Percentiles rank a stretch among this genome's conserved stretches.
These are phyloP conservation scores for Rossbeevera mucosa DNA, from an alignment of 768 basidiomycete species.

Conservation along the genomic window DNA sequence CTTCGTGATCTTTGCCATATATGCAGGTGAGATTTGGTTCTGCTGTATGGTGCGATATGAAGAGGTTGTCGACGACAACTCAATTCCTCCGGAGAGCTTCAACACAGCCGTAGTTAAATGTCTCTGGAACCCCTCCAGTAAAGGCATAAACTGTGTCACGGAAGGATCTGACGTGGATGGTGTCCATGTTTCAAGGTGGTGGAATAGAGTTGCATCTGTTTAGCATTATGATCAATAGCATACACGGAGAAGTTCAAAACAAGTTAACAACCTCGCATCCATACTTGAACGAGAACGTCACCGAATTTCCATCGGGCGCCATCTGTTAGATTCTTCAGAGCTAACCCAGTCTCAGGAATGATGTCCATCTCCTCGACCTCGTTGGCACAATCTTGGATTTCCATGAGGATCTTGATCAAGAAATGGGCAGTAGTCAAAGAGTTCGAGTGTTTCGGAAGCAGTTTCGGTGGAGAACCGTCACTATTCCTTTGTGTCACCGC, in stretches of 20 bases:
- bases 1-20: slow-evolving; percentile 70
- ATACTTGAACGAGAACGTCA: slow-evolving; percentile 70
- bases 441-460: slow-evolving; percentile 72
- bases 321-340: slow-evolving; percentile 70
- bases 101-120: slow-evolving; percentile 72
- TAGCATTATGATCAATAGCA: slow-evolving; percentile 5
- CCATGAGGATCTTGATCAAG: slow-evolving; percentile 72
- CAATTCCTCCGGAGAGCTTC: slow-evolving; percentile 76
- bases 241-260: not conserved
- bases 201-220: slow-evolving; percentile 77
- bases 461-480: slow-evolving; percentile 39
- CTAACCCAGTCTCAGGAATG: slow-evolving; percentile 63
- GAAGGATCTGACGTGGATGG: slow-evolving; percentile 56
- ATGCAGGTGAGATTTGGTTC: slow-evolving; percentile 56
- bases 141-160: slow-evolving; percentile 69
- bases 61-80: slow-evolving; percentile 44
- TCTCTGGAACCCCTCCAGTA: slow-evolving; percentile 77
- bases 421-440: slow-evolving; percentile 80
- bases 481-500: slow-evolving; percentile 52
- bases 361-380: slow-evolving; percentile 82
- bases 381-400: slow-evolving; percentile 80
- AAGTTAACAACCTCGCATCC: slow-evolving; percentile 68
- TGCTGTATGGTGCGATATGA: slow-evolving; percentile 54
- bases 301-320: slow-evolving; percentile 85
- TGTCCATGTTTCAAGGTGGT: slow-evolving; percentile 84